Base-by-base conservation (phyloP, 2,329 filamentous ascomycete genomes). In the Claviceps pusilla region DNA sequence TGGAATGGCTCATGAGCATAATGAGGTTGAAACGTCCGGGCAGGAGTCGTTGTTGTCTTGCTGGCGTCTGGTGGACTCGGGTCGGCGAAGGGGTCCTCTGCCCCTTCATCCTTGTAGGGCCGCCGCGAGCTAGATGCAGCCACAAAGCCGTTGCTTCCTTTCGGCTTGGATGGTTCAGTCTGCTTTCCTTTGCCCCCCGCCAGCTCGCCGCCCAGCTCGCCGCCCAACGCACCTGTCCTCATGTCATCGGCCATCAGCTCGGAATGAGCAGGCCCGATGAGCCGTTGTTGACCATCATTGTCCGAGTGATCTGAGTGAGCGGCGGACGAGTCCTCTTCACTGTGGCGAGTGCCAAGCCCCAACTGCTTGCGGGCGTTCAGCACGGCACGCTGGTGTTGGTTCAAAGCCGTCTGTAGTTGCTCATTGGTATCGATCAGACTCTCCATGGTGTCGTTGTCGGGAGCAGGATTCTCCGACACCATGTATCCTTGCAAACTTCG, bases 351-450 rank as follows among this genome's bases (percentile, higher is more conserved):
- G 12, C 64, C 60, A 28, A 66, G 61, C 28, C 76, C 76, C 4
- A 78, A 66, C 42, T 76, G 71, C 63, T 83, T 83, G 57, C 77
- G 72, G 3, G 81, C 79, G 56, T 75, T 76, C n/a, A 84, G 70
- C 45, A 94, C 73, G 10, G 89, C 85, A 54, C 89, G 82, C 68
- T 95, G 88, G 67, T 96, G 88, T 65, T 89, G 83, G 59, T 83
- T 93, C 45, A 91, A 76, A 0, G 90, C 84, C 48, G 87, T 80
- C 57, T 88, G 87, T 35, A 98, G 75, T 65, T 91, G 86, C 68
- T 97, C 93, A 66, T 95, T 95, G 14, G 89, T 93, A 68, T 96
- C 89, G 63, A 98, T 95, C 57, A 98, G 73, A 14, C 83, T 90
- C 65, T 93, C 83, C 79, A 97, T 89, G 1, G 91, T 97, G 60